Evolutionary conservation across 352 stramenopile species (phyloP), one percentile per base, ranked within the genome.

Genomic region (Phytophthora europaea): DNA sequence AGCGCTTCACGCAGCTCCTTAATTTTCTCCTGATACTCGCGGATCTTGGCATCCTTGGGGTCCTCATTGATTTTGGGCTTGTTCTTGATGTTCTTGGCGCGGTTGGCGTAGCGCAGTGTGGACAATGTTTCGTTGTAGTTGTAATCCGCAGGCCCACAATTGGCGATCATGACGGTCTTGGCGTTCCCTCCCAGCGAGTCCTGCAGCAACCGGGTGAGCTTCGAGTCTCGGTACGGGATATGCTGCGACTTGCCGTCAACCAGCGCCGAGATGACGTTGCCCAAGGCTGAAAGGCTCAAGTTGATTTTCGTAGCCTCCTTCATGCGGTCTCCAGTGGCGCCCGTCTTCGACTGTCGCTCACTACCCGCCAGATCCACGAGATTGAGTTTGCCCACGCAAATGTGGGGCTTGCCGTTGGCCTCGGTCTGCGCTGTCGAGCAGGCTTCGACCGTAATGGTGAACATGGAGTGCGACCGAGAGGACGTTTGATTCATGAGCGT

Each of bases 141-240:
- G 78, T 98, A 99, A 82, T 98, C 95, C 1, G 97, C 97, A 1
- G 97, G 97, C 12, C 97, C 96, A 61, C 92, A 98, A 81, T 99
- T 99, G n/a, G 97, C 97, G 61, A 98, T 98, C 97, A 99, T 99
- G 52, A 99, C 94, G 6, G 97, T 99, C 79, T 99, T 98, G 0
- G 97, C 98, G 70, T 99, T 99, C 26, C 98, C 97, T 57, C 97
- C 97, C 4, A 99, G 83, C 5, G 86, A 98, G 55, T 97, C 92
- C 61, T 94, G 84, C 16, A 98, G 77, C 51, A 98, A 67, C 8
- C 93, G 79, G 26, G 93, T 98, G 18, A 98, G 79, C 72, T 98
- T 98, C 8, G 85, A 96, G 63, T 98, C 93, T 16, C 93, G 88
- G 67, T 98, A 98, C 33, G 93, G 93, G 72, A 99, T 98, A 65